These are phyloP conservation scores for Mortierella sp. DNA, from an alignment of 371 early-diverging fungal genomes.

Conservation along the genomic window DNA sequence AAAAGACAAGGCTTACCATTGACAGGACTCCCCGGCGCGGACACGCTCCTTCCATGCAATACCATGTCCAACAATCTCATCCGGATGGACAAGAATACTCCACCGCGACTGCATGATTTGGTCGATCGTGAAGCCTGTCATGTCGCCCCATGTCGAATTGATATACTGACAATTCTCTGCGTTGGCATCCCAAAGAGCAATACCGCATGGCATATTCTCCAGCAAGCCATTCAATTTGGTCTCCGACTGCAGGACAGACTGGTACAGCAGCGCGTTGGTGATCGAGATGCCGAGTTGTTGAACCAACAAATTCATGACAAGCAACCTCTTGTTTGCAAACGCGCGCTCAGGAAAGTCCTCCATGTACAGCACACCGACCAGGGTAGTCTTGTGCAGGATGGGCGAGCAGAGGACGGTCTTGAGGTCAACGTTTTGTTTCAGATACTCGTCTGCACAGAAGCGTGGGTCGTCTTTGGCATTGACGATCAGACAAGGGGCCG, in stretches of 20 bases:
- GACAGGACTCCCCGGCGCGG: slow-evolving; percentile 33
- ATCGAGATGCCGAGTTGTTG: slow-evolving; percentile 75
- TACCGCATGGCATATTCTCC: slow-evolving; percentile 57
- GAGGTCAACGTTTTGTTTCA: slow-evolving; percentile 59
- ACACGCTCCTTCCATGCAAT: slow-evolving; percentile 45
- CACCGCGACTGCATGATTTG: slow-evolving; percentile 36
- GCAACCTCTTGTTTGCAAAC: slow-evolving; percentile 68
- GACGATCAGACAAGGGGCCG: slow-evolving; percentile 33
- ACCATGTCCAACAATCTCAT: slow-evolving; percentile 24
- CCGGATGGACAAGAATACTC: slow-evolving; percentile 25
- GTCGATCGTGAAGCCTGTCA: slow-evolving; percentile 39
- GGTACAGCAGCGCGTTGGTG: slow-evolving; percentile 68
- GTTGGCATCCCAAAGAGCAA: slow-evolving; percentile 48
- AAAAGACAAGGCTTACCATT: slow-evolving; percentile 30
- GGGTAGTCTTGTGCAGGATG: slow-evolving; percentile 63
- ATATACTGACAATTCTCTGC: slow-evolving; percentile 44
- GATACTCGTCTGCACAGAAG: slow-evolving; percentile 53
- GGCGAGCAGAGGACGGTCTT: slow-evolving; percentile 72
- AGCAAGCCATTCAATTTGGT: slow-evolving; percentile 48
- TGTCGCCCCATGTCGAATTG: slow-evolving; percentile 46
- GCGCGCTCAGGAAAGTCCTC: slow-evolving; percentile 68
- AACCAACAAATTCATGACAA: slow-evolving; percentile 68
- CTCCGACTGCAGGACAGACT: slow-evolving; percentile 54
- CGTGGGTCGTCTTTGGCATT: slow-evolving; percentile 55
- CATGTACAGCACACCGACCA: slow-evolving; percentile 69